Evolutionary conservation across 805 yeast genomes (phyloP).

Genomic region (Candida golubevii): DNA sequence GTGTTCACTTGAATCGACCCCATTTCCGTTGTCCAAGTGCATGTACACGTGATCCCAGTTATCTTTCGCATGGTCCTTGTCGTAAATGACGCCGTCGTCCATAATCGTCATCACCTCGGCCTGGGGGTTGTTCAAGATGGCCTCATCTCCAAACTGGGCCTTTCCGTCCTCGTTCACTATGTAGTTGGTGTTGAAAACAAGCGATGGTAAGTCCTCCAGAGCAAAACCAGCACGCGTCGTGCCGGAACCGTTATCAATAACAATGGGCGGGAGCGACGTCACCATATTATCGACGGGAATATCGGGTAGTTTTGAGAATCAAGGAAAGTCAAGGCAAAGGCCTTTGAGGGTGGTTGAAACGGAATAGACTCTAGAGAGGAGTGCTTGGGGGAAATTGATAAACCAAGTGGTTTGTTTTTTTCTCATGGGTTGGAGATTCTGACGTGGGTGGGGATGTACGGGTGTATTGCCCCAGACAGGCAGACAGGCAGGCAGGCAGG

Average conservation of each 20-base stretch:
- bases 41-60: slow-evolving; percentile 66
- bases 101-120: slow-evolving; percentile 55
- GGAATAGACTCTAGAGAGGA: no score
- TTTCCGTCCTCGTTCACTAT: slow-evolving; percentile 31
- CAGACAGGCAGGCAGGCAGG: no score
- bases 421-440: no score
- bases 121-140: slow-evolving; percentile 40
- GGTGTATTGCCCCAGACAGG: no score
- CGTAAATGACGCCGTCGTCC: slow-evolving; percentile 61
- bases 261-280: slow-evolving; percentile 46
- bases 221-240: slow-evolving; percentile 70
- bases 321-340: no score
- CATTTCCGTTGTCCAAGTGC: slow-evolving; percentile 37
- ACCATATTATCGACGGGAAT: background rate
- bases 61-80: slow-evolving; percentile 65
- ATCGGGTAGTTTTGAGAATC: no score
- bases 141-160: slow-evolving; percentile 44
- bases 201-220: slow-evolving; percentile 56
- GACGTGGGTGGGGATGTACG: no score
- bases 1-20: slow-evolving; percentile 51
- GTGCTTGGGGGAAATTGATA: no score
- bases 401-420: no score
- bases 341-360: no score
- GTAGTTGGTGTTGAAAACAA: slow-evolving; percentile 56
- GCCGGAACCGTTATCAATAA: slow-evolving; percentile 64